phyloP scores from a whole-genome alignment of 345 rosid genomes.

The Tarenaya hassleriana region DNA sequence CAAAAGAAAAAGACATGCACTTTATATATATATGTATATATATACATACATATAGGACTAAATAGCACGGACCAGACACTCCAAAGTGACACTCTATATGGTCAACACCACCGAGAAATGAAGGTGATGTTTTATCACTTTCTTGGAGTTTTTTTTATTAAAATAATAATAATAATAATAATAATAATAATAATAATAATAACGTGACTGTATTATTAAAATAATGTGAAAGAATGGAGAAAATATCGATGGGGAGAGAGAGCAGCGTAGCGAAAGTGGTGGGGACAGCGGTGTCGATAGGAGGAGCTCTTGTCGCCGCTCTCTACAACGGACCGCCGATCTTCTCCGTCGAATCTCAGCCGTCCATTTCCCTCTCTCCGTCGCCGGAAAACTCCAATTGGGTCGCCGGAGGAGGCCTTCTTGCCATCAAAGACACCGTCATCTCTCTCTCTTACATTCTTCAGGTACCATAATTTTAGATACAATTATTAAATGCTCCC shows the following conservation, averaged over 20 bases:
- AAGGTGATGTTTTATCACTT: no score
- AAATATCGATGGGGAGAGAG: slow-evolving; percentile 34
- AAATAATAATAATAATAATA: no score
- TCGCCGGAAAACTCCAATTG: slow-evolving; percentile 28
- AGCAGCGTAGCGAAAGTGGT: slow-evolving; percentile 48
- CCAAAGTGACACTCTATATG: no score
- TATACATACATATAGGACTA: no score
- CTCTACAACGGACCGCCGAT: slow-evolving; percentile 54
- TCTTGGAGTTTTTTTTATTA: no score
- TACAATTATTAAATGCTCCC: no score
- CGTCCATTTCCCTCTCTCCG: slow-evolving; percentile 14
- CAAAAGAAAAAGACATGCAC: no score
- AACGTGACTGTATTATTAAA: no score
- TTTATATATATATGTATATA: no score
- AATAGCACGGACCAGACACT: no score
- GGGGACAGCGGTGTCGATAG: slow-evolving; percentile 50
- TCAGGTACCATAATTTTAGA: slow-evolving; percentile 47
- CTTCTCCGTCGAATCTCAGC: slow-evolving; percentile 25
- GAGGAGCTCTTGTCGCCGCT: slow-evolving; percentile 57
- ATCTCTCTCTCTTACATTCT: slow-evolving; percentile 40
- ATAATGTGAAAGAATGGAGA: slow-evolving; percentile 49
- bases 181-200: no score
- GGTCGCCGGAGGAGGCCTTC: slow-evolving; percentile 54
- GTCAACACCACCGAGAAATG: no score
- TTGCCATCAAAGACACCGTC: slow-evolving; percentile 42